phyloP scores from a whole-genome alignment of 805 yeast species.

The Cyberlindnera bimundalis region DNA sequence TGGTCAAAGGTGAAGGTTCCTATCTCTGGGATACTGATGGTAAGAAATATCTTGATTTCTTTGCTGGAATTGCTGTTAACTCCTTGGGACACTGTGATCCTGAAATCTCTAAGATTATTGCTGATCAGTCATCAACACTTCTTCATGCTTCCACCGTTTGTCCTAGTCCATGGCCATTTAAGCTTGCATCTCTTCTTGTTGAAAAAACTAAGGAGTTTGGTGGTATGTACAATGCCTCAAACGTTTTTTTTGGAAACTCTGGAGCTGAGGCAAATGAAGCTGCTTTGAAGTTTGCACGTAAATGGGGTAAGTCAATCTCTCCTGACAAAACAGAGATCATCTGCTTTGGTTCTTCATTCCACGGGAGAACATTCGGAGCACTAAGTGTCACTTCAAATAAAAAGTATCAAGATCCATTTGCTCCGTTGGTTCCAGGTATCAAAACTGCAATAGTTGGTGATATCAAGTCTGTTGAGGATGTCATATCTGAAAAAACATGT shows the following conservation, averaged over 20 bases:
- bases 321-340: slow-evolving; percentile 69
- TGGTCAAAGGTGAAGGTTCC: slow-evolving; percentile 67
- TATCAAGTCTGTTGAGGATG: slow-evolving; percentile 49
- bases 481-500: slow-evolving; percentile 46
- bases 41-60: slow-evolving; percentile 78
- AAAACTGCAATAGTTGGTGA: slow-evolving; percentile 58
- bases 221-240: slow-evolving; percentile 76
- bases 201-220: slow-evolving; percentile 64
- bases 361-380: slow-evolving; percentile 94
- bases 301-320: slow-evolving; percentile 58
- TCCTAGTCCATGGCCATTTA: slow-evolving; percentile 81
- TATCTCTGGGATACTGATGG: slow-evolving; percentile 76
- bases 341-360: slow-evolving; percentile 87
- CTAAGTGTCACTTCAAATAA: slow-evolving; percentile 87
- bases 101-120: slow-evolving; percentile 64
- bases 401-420: slow-evolving; percentile 87
- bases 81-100: slow-evolving; percentile 83
- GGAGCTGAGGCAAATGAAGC: slow-evolving; percentile 84
- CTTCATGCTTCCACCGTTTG: slow-evolving; percentile 84
- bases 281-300: slow-evolving; percentile 75
- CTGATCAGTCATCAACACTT: slow-evolving; percentile 67
- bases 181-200: slow-evolving; percentile 67
- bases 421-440: slow-evolving; percentile 90
- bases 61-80: slow-evolving; percentile 96
- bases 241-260: slow-evolving; percentile 67